These are phyloP conservation scores for Byssoonygena ceratinophila DNA, from an alignment of 2,329 filamentous ascomycete species.

Conservation along the genomic window DNA sequence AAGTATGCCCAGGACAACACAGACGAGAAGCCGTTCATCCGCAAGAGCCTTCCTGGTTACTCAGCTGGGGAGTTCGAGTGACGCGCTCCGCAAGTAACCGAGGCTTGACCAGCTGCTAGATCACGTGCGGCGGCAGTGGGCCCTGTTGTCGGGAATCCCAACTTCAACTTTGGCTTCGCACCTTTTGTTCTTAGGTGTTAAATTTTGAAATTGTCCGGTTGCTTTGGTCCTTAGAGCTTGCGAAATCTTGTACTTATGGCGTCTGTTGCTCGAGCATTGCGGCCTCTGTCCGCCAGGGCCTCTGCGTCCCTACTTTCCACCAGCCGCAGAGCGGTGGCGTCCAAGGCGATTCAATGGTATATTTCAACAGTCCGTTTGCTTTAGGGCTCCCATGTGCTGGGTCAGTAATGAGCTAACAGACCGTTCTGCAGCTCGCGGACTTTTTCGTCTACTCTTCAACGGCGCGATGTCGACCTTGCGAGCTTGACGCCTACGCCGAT, in stretches of 20 bases:
- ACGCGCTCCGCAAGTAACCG: constrained; percentile 16
- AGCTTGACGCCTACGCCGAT: constrained; percentile 84
- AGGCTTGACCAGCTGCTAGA: constrained; percentile 12
- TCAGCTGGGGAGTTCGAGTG: neutral
- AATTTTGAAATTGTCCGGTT: neutral
- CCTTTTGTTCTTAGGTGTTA: constrained; percentile 6
- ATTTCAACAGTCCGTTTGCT: neutral
- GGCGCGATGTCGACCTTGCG: constrained; percentile 53
- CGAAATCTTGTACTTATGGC: constrained; percentile 34
- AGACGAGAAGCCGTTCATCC: neutral
- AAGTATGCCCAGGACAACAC: neutral
- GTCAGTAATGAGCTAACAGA: neutral
- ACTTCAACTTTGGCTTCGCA: neutral
- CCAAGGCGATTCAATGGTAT: constrained; percentile 36
- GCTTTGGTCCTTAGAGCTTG: neutral
- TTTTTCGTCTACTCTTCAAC: constrained; percentile 51
- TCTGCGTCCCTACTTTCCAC: constrained; percentile 31
- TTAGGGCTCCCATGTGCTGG: neutral
- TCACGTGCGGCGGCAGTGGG: constrained; percentile 8
- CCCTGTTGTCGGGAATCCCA: neutral
- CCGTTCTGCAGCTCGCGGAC: constrained; percentile 36
- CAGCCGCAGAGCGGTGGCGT: constrained; percentile 30
- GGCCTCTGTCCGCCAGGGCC: constrained; percentile 36
- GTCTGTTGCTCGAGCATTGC: constrained; percentile 39
- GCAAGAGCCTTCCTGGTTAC: neutral